Base-by-base conservation (phyloP, 257 asterid species). In the Solanum pimpinellifolium region DNA sequence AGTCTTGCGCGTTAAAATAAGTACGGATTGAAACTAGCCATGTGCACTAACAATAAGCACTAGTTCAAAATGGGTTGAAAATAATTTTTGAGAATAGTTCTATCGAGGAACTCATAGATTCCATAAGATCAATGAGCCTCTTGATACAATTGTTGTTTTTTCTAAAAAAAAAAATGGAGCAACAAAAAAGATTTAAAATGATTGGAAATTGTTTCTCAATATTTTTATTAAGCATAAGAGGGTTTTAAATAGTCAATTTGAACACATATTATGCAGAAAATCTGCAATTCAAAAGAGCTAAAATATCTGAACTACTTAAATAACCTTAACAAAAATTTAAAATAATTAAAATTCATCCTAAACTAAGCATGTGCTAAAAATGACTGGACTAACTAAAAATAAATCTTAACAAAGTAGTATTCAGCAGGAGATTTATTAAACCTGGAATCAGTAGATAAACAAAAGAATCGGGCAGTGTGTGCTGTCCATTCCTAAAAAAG, bases 371-470 rank as follows among this genome's bases (percentile, higher is more conserved):
- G 29, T 62, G 15, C 15, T 62, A 23, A 62, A 62, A 62, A 62
- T 62, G 29, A 62, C 70, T n/a, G 70, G 14, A 62, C 7, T 62
- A 11, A 62, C 70, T n/a, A 62, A 62, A 62, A 23, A 10, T 62
- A 62, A 23, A n/a, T 62, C n/a, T 62, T 31, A 62, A 62, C 31
- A 62, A 62, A 11, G 68, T 47, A 80, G 68, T 31, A 80, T 33
- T 16, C 27, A 47, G 69, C 44, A 68, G 29, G 72, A 73, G 49
- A 76, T 9, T 70, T 76, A 81, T 74, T 68, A 56, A 72, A 95
- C 99, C 99, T 92, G 99, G 99, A 89, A 96, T 94, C 89, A 96
- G 94, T 88, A 96, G 94, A 93, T 95, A 96, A 87, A 96, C 96
- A 85, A 91, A 95, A 15, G 95, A 93, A 92, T 95, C 95, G 0